Evolutionary conservation across 768 basidiomycete species (phyloP), one percentile per base, ranked within the genome.

Genomic region (Dendrothele bispora): DNA sequence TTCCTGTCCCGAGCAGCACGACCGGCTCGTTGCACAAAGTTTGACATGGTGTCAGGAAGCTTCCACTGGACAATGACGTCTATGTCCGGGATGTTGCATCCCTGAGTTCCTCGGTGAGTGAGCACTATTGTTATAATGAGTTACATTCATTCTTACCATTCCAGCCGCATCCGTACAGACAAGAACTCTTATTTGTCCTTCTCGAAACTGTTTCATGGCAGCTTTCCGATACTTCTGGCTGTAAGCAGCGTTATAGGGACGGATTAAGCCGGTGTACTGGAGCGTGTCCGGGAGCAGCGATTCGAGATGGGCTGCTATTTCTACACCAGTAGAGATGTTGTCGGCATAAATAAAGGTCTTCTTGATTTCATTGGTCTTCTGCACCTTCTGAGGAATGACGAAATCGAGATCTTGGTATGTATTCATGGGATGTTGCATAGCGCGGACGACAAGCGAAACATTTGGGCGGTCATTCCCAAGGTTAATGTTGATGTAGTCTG

Each of bases 131-230:
- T 12, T 12, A 11, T 21, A 39, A 12, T 11, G 11, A 12, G 15
- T 8, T 10, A 25, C 15, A 18, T 25, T 43, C 15, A 34, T n/a
- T n/a, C 54, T 22, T 21, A 55, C 55, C 56, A 59, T 56, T 36
- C 58, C 56, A 26, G 55, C 54, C 7, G 54, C 56, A 45, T 59
- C 58, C 8, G 58, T 59, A 40, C 56, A 57, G 20, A 55, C 49
- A 3, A 59, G 18, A 7, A 59, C 50, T 1, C 51, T 48, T 24
- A 59, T 45, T 3, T 22, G 22, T 26, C 56, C 54, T 7, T 6
- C 11, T 7, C 20, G 6, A 32, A 44, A 44, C 27, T 24, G 32
- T 30, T 44, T 12, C 43, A 44, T 44, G 17, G 15, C 27, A 5
- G 14, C 17, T 5, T 44, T 32, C 12, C 46, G 43, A 36, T 52